Percentiles rank a stretch among this genome's conserved stretches.
phyloP scores from a whole-genome alignment of 805 yeast genomes.

The Candida sonorensis region DNA sequence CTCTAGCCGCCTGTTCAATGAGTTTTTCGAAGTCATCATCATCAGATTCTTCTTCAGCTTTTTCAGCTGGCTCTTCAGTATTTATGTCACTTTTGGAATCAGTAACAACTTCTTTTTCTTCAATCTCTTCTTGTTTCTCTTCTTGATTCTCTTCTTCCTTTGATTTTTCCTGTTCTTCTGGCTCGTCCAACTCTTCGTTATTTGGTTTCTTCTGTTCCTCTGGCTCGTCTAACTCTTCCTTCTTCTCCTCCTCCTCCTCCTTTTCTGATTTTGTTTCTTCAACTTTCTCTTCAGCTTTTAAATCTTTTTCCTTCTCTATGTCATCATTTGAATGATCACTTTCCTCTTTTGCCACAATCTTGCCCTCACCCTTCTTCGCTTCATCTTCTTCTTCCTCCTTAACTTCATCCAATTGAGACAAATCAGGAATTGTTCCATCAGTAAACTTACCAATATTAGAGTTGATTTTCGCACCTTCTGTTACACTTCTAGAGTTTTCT shows the following conservation, averaged over 20 bases:
- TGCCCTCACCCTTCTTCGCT: background rate
- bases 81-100: conserved; percentile 1
- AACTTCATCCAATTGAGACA: conserved; percentile 11
- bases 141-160: conserved; percentile 1
- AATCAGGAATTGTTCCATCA: conserved; percentile 12
- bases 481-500: conserved; percentile 17
- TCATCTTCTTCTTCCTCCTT: conserved; percentile 13
- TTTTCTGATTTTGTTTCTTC: conserved; percentile 12
- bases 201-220: conserved; percentile 4
- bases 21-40: conserved; percentile 19
- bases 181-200: conserved; percentile 3
- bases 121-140: no score
- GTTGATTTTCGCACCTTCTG: conserved; percentile 11
- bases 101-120: background rate
- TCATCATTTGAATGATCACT: background rate
- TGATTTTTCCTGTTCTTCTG: conserved; percentile 5
- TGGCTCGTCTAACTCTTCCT: conserved; percentile 8
- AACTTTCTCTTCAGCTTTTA: conserved; percentile 1
- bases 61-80: background rate
- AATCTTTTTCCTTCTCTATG: conserved; percentile 2
- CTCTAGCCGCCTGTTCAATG: conserved; percentile 22
- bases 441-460: conserved; percentile 12
- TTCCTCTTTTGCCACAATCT: background rate
- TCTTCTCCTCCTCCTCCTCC: conserved; percentile 6
- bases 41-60: conserved; percentile 13